These are phyloP conservation scores for Chrysosporium queenslandicum DNA, from an alignment of 2,329 filamentous ascomycete species.

Conservation along the genomic window DNA sequence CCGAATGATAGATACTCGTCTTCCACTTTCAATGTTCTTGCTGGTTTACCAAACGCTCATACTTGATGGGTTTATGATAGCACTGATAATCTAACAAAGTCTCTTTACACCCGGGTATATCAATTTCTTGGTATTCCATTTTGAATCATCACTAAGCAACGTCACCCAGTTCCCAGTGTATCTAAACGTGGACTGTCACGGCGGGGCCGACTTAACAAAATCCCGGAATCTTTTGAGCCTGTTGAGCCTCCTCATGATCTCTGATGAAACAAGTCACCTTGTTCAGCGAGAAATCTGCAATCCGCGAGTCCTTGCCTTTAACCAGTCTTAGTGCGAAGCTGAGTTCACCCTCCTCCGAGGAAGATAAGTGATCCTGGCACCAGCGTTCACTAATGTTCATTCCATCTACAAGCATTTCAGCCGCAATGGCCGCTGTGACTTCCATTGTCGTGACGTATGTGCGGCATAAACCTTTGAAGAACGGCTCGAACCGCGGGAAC, in stretches of 20 bases:
- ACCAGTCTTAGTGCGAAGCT: slow-evolving; percentile 16
- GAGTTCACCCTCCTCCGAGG: slow-evolving; percentile 9
- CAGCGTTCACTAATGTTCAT: slow-evolving; percentile 21
- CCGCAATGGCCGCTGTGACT: slow-evolving; percentile 21
- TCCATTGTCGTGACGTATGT: slow-evolving; percentile 19
- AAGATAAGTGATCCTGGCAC: slow-evolving; percentile 15
- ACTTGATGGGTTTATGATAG: too few relatives aligned
- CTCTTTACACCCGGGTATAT: too few relatives aligned
- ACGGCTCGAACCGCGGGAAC: slow-evolving; percentile 19
- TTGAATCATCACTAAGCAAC: too few relatives aligned
- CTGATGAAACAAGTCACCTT: slow-evolving; percentile 21
- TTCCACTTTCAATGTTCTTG: too few relatives aligned
- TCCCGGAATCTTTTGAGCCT: slow-evolving; percentile 17
- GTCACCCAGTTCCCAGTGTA: too few relatives aligned
- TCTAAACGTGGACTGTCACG: too few relatives aligned
- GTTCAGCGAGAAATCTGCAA: slow-evolving; percentile 22
- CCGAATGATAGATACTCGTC: too few relatives aligned
- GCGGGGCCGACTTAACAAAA: slow-evolving; percentile 15
- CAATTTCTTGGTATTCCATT: too few relatives aligned
- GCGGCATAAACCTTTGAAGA: slow-evolving; percentile 18
- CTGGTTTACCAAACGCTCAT: too few relatives aligned
- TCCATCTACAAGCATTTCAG: slow-evolving; percentile 23
- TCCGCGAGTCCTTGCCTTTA: slow-evolving; percentile 17
- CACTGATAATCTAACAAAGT: too few relatives aligned
- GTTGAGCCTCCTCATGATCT: slow-evolving; percentile 18